A percentile compares a stretch with the other conserved stretches of the same genome.
phyloP scores from a whole-genome alignment of 257 asterid species.

The Mitragyna speciosa region DNA sequence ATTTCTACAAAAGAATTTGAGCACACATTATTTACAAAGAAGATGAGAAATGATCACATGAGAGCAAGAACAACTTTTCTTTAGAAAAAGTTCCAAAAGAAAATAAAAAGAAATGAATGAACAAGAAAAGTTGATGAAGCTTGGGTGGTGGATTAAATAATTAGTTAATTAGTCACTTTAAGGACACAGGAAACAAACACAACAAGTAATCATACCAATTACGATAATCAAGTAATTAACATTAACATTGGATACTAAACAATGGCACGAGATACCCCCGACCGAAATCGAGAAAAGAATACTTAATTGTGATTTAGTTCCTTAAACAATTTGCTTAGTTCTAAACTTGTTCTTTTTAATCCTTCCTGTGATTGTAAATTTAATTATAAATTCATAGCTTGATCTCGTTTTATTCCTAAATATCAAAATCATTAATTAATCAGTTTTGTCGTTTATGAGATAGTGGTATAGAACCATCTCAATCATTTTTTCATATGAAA shows the following conservation, averaged over 20 bases:
- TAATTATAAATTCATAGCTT: too few species aligned
- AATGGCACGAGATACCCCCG: neutral
- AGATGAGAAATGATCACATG: neutral
- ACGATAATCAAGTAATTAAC: conserved; percentile 4
- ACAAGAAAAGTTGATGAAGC: neutral
- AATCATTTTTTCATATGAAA: neutral
- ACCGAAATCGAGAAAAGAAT: neutral
- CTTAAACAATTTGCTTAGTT: neutral
- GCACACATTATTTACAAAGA: neutral
- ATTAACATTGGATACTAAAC: conserved; percentile 21
- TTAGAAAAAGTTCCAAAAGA: neutral
- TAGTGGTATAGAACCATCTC: neutral
- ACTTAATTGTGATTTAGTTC: neutral
- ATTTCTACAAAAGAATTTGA: neutral
- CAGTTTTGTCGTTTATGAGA: neutral
- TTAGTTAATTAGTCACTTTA: neutral
- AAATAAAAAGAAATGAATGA: neutral
- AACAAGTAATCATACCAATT: conserved; percentile 7
- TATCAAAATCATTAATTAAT: neutral
- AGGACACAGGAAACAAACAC: conserved; percentile 9
- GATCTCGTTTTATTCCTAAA: neutral
- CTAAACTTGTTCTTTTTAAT: conserved; percentile 9
- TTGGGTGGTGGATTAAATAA: neutral
- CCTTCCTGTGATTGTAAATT: neutral
- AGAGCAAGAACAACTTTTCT: neutral